Evolutionary conservation across 768 basidiomycete species (phyloP).

Genomic region (Psilocybe cyanescens): DNA sequence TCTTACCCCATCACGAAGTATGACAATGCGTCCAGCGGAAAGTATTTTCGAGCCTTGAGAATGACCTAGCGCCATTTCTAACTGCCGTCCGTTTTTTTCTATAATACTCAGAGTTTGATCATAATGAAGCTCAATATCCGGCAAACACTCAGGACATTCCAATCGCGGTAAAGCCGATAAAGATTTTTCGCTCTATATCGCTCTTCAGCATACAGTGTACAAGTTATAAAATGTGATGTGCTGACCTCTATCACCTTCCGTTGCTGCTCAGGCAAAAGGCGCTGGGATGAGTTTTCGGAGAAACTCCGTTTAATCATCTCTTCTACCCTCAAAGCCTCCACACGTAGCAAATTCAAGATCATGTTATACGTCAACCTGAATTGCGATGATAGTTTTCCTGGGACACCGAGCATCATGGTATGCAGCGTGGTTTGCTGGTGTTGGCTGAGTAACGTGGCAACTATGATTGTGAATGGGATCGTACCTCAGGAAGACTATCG

Average conservation of each 20-base stretch:
- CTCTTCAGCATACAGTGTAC: conserved; percentile 7
- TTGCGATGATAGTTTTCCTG: conserved; percentile 91
- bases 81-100: conserved; percentile 61
- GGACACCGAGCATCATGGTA: conserved; percentile 93
- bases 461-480: background rate
- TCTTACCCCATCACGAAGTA: conserved; percentile 82
- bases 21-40: conserved; percentile 75
- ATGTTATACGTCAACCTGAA: conserved; percentile 99
- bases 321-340: conserved; percentile 94
- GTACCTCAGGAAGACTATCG: conserved; percentile 86
- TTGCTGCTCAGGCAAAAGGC: conserved; percentile 91
- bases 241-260: conserved; percentile 82
- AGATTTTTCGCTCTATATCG: conserved; percentile 67
- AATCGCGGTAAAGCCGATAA: conserved; percentile 67
- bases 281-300: conserved; percentile 96
- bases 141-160: conserved; percentile 66
- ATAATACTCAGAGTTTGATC: conserved; percentile 68
- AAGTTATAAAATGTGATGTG: conserved; percentile 12
- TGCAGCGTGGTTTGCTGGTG: conserved; percentile 70
- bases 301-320: conserved; percentile 99
- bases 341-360: conserved; percentile 95
- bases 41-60: conserved; percentile 73
- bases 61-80: conserved; percentile 61
- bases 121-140: conserved; percentile 79
- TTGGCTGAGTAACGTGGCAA: background rate